These are phyloP conservation scores for Populus alba DNA, from an alignment of 345 rosid genomes.

Conservation along the genomic window DNA sequence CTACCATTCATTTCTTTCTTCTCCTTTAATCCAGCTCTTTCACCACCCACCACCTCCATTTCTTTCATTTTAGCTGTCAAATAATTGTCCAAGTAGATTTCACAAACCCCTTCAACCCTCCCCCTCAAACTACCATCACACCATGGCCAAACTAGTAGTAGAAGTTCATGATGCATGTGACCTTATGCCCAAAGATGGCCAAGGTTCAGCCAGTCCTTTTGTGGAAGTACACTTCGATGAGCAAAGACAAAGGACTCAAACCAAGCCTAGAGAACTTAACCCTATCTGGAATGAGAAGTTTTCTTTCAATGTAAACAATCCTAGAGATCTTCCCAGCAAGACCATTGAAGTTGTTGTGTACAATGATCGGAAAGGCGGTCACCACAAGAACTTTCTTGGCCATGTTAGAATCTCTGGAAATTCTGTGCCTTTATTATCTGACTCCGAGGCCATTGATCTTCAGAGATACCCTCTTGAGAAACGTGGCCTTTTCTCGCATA, in stretches of 20 bases:
- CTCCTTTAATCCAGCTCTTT: slow-evolving; percentile 26
- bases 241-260: slow-evolving; percentile 56
- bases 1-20: slow-evolving; percentile 18
- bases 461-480: slow-evolving; percentile 85
- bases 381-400: slow-evolving; percentile 67
- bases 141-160: slow-evolving; percentile 69
- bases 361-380: slow-evolving; percentile 49
- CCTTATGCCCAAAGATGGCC: slow-evolving; percentile 79
- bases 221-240: slow-evolving; percentile 66
- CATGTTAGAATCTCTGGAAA: slow-evolving; percentile 70
- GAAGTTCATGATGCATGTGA: slow-evolving; percentile 75
- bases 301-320: slow-evolving; percentile 45
- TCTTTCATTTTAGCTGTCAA: slow-evolving; percentile 1
- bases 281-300: slow-evolving; percentile 76
- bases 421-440: slow-evolving; percentile 48
- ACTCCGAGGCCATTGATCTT: slow-evolving; percentile 47
- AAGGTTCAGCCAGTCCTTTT: slow-evolving; percentile 71
- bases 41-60: slow-evolving; percentile 7
- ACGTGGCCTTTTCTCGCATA: slow-evolving; percentile 66
- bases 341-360: slow-evolving; percentile 54
- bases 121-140: not conserved
- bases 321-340: slow-evolving; percentile 40
- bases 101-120: not conserved
- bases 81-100: not conserved
- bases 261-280: slow-evolving; percentile 61